A percentile compares a stretch with the other conserved stretches of the same genome.
These are phyloP conservation scores for Leishmania mexicana DNA, from an alignment of 208 protist genomes.

Conservation along the genomic window DNA sequence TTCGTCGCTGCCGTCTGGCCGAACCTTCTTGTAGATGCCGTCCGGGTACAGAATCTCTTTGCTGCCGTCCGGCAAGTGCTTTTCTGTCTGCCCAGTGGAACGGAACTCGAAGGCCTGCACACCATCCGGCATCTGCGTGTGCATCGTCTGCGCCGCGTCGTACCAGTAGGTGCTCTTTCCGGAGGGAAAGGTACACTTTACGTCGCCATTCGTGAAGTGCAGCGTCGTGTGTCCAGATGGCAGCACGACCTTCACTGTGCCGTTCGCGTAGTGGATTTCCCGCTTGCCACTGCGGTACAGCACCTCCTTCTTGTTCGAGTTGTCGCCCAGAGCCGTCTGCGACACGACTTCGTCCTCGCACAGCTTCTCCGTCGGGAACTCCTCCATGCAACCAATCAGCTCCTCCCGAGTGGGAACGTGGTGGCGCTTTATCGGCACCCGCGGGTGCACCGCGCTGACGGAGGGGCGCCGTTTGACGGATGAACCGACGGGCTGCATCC, in stretches of 20 bases:
- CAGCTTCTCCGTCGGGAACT: constrained; percentile 52
- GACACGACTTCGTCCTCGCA: constrained; percentile 78
- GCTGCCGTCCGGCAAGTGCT: constrained; percentile 84
- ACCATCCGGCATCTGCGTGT: constrained; percentile 88
- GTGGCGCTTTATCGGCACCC: constrained; percentile 34
- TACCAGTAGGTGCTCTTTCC: constrained; percentile 95
- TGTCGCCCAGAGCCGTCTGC: constrained; percentile 72
- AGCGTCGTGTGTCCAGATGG: constrained; percentile 83
- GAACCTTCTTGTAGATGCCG: constrained; percentile 89
- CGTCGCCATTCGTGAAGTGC: constrained; percentile 93
- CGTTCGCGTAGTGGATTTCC: constrained; percentile 93
- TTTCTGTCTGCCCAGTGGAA: constrained; percentile 88
- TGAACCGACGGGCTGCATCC: constrained; percentile 22
- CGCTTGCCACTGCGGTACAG: constrained; percentile 90
- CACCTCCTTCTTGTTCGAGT: constrained; percentile 87
- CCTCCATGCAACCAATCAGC: constrained; percentile 67
- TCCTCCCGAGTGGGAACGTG: constrained; percentile 65
- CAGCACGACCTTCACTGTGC: constrained; percentile 89
- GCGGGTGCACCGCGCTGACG: constrained; percentile 12
- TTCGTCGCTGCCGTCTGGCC: constrained; percentile 81
- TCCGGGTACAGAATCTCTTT: constrained; percentile 96
- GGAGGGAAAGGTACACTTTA: constrained; percentile 89
- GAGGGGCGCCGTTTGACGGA: constrained; percentile 16
- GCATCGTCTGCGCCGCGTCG: constrained; percentile 88
- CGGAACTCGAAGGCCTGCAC: constrained; percentile 92